phyloP scores from a whole-genome alignment of 2,329 filamentous ascomycete genomes.

The Dothideomycetes sp. region DNA sequence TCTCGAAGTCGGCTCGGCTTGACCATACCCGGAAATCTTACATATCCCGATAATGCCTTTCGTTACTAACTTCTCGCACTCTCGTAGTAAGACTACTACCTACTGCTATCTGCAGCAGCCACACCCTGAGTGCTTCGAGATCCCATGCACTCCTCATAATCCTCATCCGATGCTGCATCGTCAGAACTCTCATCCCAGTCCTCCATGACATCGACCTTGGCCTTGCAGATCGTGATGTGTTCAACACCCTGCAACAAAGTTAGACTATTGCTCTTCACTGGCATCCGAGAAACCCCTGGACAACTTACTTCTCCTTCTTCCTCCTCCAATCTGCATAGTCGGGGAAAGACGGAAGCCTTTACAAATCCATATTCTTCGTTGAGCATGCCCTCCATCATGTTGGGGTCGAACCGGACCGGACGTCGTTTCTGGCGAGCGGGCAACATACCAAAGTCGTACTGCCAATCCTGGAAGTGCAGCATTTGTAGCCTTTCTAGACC shows the following conservation, averaged over 20 bases:
- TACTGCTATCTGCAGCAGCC: too few species aligned
- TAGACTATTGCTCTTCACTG: neutral
- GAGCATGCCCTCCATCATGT: neutral
- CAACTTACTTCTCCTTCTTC: neutral
- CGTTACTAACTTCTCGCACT: too few species aligned
- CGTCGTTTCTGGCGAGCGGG: neutral
- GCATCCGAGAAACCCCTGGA: neutral
- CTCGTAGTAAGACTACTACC: too few species aligned
- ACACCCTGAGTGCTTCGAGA: too few species aligned
- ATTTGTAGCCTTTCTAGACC: neutral
- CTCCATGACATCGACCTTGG: neutral
- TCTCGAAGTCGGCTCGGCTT: too few species aligned
- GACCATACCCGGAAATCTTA: too few species aligned
- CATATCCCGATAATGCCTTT: too few species aligned
- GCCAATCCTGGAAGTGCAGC: neutral
- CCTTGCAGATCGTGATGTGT: neutral
- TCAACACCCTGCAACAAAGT: neutral
- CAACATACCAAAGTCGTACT: neutral
- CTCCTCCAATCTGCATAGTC: neutral
- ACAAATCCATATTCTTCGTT: neutral
- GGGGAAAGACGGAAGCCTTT: constrained; percentile 1
- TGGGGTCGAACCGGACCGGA: neutral
- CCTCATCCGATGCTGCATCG: too few species aligned
- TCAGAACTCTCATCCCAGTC: too few species aligned
- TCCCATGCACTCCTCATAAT: too few species aligned